Base-by-base conservation (phyloP, 129 eudicot genomes). In the Pittosporum tobira region DNA sequence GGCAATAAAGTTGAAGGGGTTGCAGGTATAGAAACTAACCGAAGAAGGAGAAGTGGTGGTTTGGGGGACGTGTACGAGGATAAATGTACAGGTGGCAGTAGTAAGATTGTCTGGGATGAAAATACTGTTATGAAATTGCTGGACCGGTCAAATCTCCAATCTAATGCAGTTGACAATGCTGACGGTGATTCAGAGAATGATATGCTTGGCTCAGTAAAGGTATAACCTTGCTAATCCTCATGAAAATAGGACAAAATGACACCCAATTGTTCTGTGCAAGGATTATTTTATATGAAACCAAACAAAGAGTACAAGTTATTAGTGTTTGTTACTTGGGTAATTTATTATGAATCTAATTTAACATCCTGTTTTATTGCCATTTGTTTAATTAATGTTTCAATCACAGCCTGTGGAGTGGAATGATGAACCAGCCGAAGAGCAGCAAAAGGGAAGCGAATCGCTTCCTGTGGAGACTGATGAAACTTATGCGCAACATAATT, bases 171-270 rank as follows among this genome's bases (percentile, higher is more conserved):
- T 9, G 94, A 83, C 29, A 84, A 81, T 73, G 74, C 63, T 62
- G 99, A 91, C 64, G 84, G 69, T 29, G 98, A 86, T 73, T 15
- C 44, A 14, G 99, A 91, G 73, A 86, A 73, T 47, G 90, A 87
- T 72, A 91, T 91, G 99, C 99, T 87, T 64, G 99, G 99, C 30
- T 91, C 99, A 16, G 99, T 91, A 12, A 91, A 91, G 99, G 99
- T 90, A 76, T n/a, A n/a, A n/a, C n/a, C n/a, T n/a, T n/a, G n/a
- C n/a, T n/a, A n/a, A n/a, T n/a, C n/a, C n/a, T n/a, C n/a, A n/a
- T n/a, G n/a, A n/a, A n/a, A n/a, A n/a, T 44, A 43, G n/a, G n/a
- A n/a, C n/a, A n/a, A n/a, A n/a, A n/a, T n/a, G n/a, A n/a, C n/a
- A n/a, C n/a, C n/a, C n/a, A n/a, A n/a, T n/a, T n/a, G n/a, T n/a